Evolutionary conservation across 805 yeast species (phyloP).

Genomic region (Spathaspora passalidarum): DNA sequence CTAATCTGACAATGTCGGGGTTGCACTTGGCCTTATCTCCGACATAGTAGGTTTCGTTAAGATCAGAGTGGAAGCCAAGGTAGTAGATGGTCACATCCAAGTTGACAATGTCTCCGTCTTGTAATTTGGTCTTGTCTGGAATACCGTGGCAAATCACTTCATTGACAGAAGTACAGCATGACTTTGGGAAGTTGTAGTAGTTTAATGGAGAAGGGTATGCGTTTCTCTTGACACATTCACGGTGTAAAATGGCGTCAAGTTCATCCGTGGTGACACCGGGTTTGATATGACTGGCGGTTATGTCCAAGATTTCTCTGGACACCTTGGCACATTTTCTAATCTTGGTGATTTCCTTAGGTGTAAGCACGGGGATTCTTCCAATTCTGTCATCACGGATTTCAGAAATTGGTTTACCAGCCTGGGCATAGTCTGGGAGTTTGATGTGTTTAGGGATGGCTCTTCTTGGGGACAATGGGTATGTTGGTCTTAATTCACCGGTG

Average conservation of each 20-base stretch:
- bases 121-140: slow-evolving; percentile 81
- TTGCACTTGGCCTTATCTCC: slow-evolving; percentile 84
- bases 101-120: slow-evolving; percentile 94
- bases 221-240: slow-evolving; percentile 81
- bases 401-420: slow-evolving; percentile 69
- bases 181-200: slow-evolving; percentile 90
- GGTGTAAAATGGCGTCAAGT: slow-evolving; percentile 80
- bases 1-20: slow-evolving; percentile 80
- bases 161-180: slow-evolving; percentile 89
- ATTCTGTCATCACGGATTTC: slow-evolving; percentile 74
- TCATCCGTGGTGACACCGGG: slow-evolving; percentile 95
- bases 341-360: slow-evolving; percentile 66
- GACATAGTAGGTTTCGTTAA: slow-evolving; percentile 95
- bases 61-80: slow-evolving; percentile 89
- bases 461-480: slow-evolving; percentile 75
- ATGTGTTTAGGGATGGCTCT: slow-evolving; percentile 71
- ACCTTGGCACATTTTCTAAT: slow-evolving; percentile 72
- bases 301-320: slow-evolving; percentile 87
- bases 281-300: slow-evolving; percentile 74
- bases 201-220: slow-evolving; percentile 95
- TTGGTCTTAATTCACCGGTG: slow-evolving; percentile 73
- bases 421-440: slow-evolving; percentile 79
- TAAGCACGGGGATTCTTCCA: slow-evolving; percentile 60
- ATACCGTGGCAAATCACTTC: slow-evolving; percentile 97
- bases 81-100: slow-evolving; percentile 83